Base-by-base conservation (phyloP, 1,139 yeast species). In the Sugiyamaella japonica region DNA sequence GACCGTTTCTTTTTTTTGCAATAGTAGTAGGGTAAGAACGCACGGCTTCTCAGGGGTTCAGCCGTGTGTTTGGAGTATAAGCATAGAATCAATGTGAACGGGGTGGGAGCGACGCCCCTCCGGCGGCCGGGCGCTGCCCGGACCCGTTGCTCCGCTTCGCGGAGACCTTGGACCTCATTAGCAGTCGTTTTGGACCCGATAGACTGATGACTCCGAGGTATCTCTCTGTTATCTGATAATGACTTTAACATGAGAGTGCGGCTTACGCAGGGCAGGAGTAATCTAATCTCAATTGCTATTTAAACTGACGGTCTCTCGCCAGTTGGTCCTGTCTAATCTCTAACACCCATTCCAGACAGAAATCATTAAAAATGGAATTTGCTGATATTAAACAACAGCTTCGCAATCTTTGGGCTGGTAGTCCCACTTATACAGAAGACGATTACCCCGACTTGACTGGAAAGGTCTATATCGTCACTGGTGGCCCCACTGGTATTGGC, bases 401-500 rank as follows among this genome's bases (percentile, higher is more conserved):
- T 10, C 49, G 55, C 5, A 50, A 56, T 37, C 36, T 56, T 31
- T 50, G 48, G 38, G 48, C 56, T 20, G 48, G 50, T 20, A 37
- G 31, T 20, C 75, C 78, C 25, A 54, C 61, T 0, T 72, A 63
- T 49, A 63, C 72, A 4, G 76, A 77, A 31, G 59, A 65, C 8
- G 71, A 75, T 52, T 75, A 76, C 57, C 81, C 81, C 1, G 80
- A 77, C 57, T 67, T 78, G 32, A 61, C 72, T 2, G 78, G 74
- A 2, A 75, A 72, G 58, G 69, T 66, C 3, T 78, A 72, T 51
- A 53, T 78, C 25, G 74, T 79, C 13, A 78, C 83, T 0, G 83
- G 83, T 15, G 75, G 73, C 25, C 70, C 76, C 12, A 70, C 78
- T 1, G 83, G 83, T 31, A 73, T 79, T 49, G 83, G 83, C 1